Evolutionary conservation across 192 early-diverging fungal species (phyloP), one percentile per base, ranked within the genome.

Genomic region (Gigaspora rosea): DNA sequence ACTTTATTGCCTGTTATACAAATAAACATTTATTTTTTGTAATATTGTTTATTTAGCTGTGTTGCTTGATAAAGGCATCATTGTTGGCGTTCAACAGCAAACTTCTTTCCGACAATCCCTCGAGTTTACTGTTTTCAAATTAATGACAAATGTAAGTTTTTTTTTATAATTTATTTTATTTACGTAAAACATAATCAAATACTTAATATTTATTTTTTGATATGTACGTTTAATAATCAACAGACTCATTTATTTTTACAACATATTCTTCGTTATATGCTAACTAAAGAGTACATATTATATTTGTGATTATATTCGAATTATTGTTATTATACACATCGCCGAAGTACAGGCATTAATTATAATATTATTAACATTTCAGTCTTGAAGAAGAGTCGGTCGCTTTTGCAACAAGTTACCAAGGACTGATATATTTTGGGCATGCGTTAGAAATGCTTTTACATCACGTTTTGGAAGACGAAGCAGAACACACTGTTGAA

Each of bases 361-460:
- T 61, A 6, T 50, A n/a, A 16, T 33, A 9, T 10, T 33, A 9
- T 10, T 79, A 71, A 20, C 69, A 63, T 27, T 22, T 70, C n/a
- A 87, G 86, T 50, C 69, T 84, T 22, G 82, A 90, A 65, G 84
- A 85, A 73, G 88, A 90, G 50, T 92, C 94, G 8, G 82, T 90
- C 18, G 78, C 81, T 50, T 93, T 96, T 87, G 91, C 90, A 12
- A 77, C 79, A 46, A 69, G 86, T 52, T 99, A 92, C 75, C 87
- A 91, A 77, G 84, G 91, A 27, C 84, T 95, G 50, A 85, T 88
- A 54, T 99, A 98, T 78, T 98, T 98, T 81, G 83, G 90, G 12
- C 98, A 99, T 82, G 91, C 93, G 33, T 85, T 99, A 46, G 98
- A 99, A 81, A 90, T 98, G 22, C 82, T 99, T 46, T 80, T 98